These are phyloP conservation scores for Trichosporon faecale DNA, from an alignment of 1,284 basidiomycete genomes.

Conservation along the genomic window DNA sequence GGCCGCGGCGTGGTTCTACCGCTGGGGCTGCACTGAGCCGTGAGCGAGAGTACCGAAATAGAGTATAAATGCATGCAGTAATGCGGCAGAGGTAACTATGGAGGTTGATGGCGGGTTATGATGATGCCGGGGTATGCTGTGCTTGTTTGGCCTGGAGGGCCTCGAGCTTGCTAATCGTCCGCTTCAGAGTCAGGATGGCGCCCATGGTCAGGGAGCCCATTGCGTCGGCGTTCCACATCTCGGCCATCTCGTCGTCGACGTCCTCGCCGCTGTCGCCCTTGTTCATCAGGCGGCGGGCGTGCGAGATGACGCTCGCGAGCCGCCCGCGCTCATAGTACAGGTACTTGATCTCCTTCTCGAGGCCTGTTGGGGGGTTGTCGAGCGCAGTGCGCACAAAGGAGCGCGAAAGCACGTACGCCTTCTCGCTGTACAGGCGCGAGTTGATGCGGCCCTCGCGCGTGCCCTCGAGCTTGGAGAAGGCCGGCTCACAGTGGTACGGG, in stretches of 20 bases:
- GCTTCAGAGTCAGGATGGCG: slow-evolving; percentile 67
- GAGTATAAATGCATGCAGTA: slow-evolving; percentile 1
- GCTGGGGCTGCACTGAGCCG: slow-evolving; percentile 35
- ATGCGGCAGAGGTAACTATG: background rate
- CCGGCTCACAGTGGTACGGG: slow-evolving; percentile 91
- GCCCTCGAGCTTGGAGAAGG: slow-evolving; percentile 79
- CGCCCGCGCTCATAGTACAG: slow-evolving; percentile 67
- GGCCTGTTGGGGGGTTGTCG: slow-evolving; percentile 66
- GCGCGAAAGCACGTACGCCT: slow-evolving; percentile 84
- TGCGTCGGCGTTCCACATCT: slow-evolving; percentile 56
- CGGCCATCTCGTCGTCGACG: slow-evolving; percentile 53
- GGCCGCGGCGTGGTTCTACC: slow-evolving; percentile 50
- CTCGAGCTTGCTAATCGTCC: slow-evolving; percentile 3
- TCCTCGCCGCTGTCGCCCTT: slow-evolving; percentile 51
- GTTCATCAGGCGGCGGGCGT: slow-evolving; percentile 64
- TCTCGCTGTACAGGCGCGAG: slow-evolving; percentile 59
- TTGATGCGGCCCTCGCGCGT: slow-evolving; percentile 86
- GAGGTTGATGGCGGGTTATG: background rate
- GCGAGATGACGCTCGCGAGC: slow-evolving; percentile 65
- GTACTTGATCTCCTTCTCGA: slow-evolving; percentile 71
- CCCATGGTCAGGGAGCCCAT: slow-evolving; percentile 74
- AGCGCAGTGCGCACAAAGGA: slow-evolving; percentile 83
- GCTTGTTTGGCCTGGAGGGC: background rate
- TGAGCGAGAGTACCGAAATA: background rate
- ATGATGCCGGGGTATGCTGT: background rate